Percentiles rank a stretch among this genome's conserved stretches.
These are phyloP conservation scores for Triticum urartu DNA, from an alignment of 176 grass and related monocot genomes.

Conservation along the genomic window DNA sequence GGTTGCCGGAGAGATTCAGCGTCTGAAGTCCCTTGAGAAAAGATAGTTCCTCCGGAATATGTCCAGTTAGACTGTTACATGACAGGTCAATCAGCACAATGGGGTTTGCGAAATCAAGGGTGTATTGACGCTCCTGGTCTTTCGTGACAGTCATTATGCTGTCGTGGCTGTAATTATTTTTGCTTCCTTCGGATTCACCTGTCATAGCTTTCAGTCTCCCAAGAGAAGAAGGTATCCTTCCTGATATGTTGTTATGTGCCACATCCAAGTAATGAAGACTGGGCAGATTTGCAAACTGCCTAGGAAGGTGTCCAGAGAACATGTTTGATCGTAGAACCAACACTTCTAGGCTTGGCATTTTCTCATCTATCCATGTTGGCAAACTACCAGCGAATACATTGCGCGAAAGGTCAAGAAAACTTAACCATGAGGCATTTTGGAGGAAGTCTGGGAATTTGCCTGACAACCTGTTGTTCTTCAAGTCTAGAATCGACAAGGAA, in stretches of 20 bases:
- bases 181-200: background rate
- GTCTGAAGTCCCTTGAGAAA: background rate
- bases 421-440: background rate
- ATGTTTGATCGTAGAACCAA: slow-evolving; percentile 38
- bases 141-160: slow-evolving; percentile 11
- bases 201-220: background rate
- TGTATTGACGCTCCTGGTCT: background rate
- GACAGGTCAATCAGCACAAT: slow-evolving; percentile 22
- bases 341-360: background rate
- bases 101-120: background rate
- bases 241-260: slow-evolving; percentile 45
- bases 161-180: background rate
- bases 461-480: slow-evolving; percentile 14
- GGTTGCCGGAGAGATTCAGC: slow-evolving; percentile 22
- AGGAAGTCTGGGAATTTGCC: slow-evolving; percentile 42
- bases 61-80: slow-evolving; percentile 14
- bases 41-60: background rate
- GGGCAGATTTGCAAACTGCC: background rate
- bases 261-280: slow-evolving; percentile 32
- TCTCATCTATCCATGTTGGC: slow-evolving; percentile 40
- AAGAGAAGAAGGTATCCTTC: slow-evolving; percentile 34
- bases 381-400: slow-evolving; percentile 44
- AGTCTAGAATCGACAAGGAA: background rate
- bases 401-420: slow-evolving; percentile 34
- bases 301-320: slow-evolving; percentile 40